phyloP scores from a whole-genome alignment of 768 basidiomycete species.

The Lentinula detonsa region DNA sequence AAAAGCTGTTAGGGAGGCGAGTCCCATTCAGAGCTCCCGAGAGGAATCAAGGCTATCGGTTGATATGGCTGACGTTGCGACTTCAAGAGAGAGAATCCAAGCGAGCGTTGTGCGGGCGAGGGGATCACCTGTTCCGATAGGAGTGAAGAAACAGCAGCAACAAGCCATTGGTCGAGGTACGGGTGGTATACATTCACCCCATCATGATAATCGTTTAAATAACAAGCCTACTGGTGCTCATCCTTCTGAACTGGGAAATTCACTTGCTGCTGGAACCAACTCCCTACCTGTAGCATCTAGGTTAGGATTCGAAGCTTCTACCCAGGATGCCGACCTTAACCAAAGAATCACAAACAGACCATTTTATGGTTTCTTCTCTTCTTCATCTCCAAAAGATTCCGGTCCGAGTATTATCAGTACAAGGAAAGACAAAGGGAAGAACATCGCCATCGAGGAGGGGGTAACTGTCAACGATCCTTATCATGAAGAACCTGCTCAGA shows the following conservation, averaged over 20 bases:
- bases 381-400: background rate
- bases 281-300: background rate
- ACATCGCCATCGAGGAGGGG: background rate
- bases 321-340: background rate
- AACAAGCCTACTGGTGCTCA: background rate
- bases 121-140: background rate
- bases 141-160: background rate
- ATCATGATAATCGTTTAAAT: background rate
- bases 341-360: background rate
- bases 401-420: background rate
- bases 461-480: background rate
- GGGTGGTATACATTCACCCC: too few species aligned
- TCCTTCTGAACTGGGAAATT: background rate
- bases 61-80: background rate
- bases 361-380: background rate
- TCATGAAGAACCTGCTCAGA: background rate
- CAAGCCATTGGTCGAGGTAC: background rate
- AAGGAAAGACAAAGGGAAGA: background rate
- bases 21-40: background rate
- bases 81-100: background rate
- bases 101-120: background rate
- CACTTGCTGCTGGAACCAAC: background rate
- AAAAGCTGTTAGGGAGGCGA: background rate
- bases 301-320: background rate
- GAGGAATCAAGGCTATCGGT: background rate